phyloP scores from a whole-genome alignment of 2,329 filamentous ascomycete species.

The Neonectria sp. region DNA sequence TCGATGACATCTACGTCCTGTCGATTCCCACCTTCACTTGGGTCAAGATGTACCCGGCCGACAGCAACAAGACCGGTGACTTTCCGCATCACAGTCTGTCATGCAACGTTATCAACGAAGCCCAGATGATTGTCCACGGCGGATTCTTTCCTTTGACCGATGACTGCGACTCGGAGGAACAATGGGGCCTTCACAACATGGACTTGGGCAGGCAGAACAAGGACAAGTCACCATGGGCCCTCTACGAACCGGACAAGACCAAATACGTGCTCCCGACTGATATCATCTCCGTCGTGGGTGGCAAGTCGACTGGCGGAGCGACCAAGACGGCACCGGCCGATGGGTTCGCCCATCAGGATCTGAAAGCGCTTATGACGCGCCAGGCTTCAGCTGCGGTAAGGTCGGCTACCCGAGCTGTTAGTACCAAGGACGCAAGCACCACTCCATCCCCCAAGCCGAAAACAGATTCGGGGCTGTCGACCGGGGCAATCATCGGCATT shows the following conservation, averaged over 20 bases:
- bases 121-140: slow-evolving; percentile 75
- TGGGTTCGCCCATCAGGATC: slow-evolving; percentile 66
- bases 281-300: slow-evolving; percentile 65
- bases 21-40: slow-evolving; percentile 74
- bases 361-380: slow-evolving; percentile 68
- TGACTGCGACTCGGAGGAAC: slow-evolving; percentile 65
- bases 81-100: slow-evolving; percentile 68
- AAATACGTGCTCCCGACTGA: slow-evolving; percentile 67
- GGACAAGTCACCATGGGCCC: slow-evolving; percentile 63
- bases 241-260: slow-evolving; percentile 64
- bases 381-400: slow-evolving; percentile 62
- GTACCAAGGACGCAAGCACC: slow-evolving; percentile 32
- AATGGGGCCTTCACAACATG: slow-evolving; percentile 71
- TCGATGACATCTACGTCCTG: slow-evolving; percentile 74
- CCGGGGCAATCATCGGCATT: slow-evolving; percentile 62
- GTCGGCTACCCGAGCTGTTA: slow-evolving; percentile 64
- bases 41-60: slow-evolving; percentile 68
- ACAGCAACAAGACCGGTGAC: slow-evolving; percentile 54
- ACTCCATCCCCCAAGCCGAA: slow-evolving; percentile 15
- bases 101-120: slow-evolving; percentile 68
- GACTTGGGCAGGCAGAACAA: slow-evolving; percentile 67
- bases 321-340: slow-evolving; percentile 63
- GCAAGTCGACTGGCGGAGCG: slow-evolving; percentile 65
- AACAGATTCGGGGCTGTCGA: slow-evolving; percentile 40
- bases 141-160: slow-evolving; percentile 67